Evolutionary conservation across 257 asterid genomes (phyloP), one percentile per base, ranked within the genome.

Genomic region (Capsicum rhomboideum): DNA sequence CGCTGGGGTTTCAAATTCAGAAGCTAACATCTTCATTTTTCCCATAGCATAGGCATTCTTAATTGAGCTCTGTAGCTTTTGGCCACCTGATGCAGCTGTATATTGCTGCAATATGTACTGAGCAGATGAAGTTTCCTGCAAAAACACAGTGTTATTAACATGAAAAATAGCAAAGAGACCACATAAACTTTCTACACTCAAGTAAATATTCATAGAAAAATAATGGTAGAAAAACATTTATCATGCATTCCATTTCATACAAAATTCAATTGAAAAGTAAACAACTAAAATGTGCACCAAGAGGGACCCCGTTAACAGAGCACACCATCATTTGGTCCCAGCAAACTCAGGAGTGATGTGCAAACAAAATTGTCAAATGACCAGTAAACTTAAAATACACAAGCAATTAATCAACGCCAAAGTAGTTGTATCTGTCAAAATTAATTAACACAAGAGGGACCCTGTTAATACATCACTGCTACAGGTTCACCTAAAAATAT

Each of bases 11-110:
- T 94, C 99, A 64, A 96, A 92, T 88, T 96, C 98, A 0, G 98
- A 92, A 40, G 95, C 97, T 58, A 91, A 92, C 98, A 96, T 96
- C 92, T 86, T 94, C 91, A 94, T 4, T 85, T 93, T 96, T 29
- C 98, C 99, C 99, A 92, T 92, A 21, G 98, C 97, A 74, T 94
- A 94, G 0, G 98, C 97, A 63, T 92, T 96, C 92, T 88, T 92
- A 9, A 93, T 89, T 0, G 94, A 88, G 80, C 85, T 92, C 79
- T 90, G 98, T 31, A 92, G 88, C 77, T 91, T 93, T 85, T 85
- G 95, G 78, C 98, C 99, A 11, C 99, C 99, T 6, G 95, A 93
- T 49, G 99, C 98, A 12, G 99, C 98, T 6, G 93, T 93, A 74
- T 90, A 94, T 81, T 95, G 99, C 84, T 95, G 99, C 89, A 95